phyloP scores from a whole-genome alignment of 768 basidiomycete genomes.

The Pisolithus albus region DNA sequence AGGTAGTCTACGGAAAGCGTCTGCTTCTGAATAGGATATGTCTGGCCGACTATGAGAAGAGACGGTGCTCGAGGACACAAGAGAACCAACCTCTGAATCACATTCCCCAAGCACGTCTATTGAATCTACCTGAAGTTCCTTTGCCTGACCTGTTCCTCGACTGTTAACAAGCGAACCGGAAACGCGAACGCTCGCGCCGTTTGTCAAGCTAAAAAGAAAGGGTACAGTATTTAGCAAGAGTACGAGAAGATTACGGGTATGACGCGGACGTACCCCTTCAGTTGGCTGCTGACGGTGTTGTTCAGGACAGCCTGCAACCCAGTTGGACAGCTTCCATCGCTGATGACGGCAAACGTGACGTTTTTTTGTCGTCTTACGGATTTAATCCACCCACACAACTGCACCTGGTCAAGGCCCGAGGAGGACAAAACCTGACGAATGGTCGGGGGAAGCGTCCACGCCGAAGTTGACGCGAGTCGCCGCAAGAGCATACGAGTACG shows the following conservation, averaged over 20 bases:
- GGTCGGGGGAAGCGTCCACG: slow-evolving; percentile 22
- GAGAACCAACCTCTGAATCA: slow-evolving; percentile 43
- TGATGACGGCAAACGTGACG: slow-evolving; percentile 76
- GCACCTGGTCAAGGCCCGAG: slow-evolving; percentile 15
- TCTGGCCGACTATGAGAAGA: slow-evolving; percentile 31
- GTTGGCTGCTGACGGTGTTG: slow-evolving; percentile 12
- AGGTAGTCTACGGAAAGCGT: slow-evolving; percentile 70
- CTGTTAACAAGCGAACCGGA: slow-evolving; percentile 41
- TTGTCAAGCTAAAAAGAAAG: slow-evolving; percentile 34
- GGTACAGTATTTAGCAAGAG: slow-evolving; percentile 1
- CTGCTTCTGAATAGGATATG: slow-evolving; percentile 92
- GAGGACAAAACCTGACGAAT: slow-evolving; percentile 34
- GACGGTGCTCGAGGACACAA: neutral
- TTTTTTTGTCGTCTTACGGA: slow-evolving; percentile 83
- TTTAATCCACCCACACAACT: slow-evolving; percentile 79
- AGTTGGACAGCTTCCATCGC: slow-evolving; percentile 69
- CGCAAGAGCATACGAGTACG: slow-evolving; percentile 19
- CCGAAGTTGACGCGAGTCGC: slow-evolving; percentile 25
- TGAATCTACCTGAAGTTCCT: slow-evolving; percentile 45
- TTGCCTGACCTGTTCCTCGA: slow-evolving; percentile 43
- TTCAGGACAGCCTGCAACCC: slow-evolving; percentile 75
- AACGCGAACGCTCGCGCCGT: slow-evolving; percentile 51
- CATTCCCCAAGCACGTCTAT: slow-evolving; percentile 50
- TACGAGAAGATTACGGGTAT: neutral
- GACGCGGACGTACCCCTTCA: slow-evolving; percentile 12